Conservation (phyloP, 202 grass and related monocot genomes). For the Bolboschoenoplectus hybrid region DNA sequence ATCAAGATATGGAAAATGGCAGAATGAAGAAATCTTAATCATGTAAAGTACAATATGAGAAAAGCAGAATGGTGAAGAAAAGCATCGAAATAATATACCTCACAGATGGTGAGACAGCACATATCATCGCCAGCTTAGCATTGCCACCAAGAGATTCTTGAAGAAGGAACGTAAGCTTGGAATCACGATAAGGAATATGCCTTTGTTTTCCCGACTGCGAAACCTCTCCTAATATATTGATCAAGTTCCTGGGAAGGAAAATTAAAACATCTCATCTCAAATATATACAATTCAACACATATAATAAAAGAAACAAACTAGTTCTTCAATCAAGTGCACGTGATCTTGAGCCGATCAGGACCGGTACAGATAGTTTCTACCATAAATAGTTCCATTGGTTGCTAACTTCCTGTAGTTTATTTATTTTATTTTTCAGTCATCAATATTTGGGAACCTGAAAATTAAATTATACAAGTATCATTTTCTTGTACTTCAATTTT, state of each 20-base stretch:
- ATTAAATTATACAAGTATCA: not conserved
- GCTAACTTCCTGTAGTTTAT: not conserved
- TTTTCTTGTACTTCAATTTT: not conserved
- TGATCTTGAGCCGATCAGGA: not conserved
- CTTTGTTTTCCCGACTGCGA: constrained; percentile 86
- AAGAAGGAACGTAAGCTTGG: constrained; percentile 88
- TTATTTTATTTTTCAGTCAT: not conserved
- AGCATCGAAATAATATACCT: constrained; percentile 44
- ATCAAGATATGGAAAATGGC: not conserved
- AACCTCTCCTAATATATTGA: constrained; percentile 92
- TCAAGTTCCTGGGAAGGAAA: constrained; percentile 74
- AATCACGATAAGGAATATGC: constrained; percentile 95
- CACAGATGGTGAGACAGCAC: constrained; percentile 81
- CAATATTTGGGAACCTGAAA: not conserved
- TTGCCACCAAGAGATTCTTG: constrained; percentile 98
- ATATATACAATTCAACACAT: constrained; percentile 17
- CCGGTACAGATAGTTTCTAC: not conserved
- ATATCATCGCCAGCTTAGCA: constrained; percentile 97
- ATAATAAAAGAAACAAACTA: not conserved
- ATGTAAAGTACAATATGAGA: constrained; percentile 26
- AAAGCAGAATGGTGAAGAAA: not conserved
- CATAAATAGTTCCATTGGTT: not conserved
- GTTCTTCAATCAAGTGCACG: not conserved
- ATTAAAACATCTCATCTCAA: constrained; percentile 31
- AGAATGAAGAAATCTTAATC: constrained; percentile 29